Conservation (phyloP, 225 moss, liverwort and hornwort species). For the Pseudisothecium myosuroides region DNA sequence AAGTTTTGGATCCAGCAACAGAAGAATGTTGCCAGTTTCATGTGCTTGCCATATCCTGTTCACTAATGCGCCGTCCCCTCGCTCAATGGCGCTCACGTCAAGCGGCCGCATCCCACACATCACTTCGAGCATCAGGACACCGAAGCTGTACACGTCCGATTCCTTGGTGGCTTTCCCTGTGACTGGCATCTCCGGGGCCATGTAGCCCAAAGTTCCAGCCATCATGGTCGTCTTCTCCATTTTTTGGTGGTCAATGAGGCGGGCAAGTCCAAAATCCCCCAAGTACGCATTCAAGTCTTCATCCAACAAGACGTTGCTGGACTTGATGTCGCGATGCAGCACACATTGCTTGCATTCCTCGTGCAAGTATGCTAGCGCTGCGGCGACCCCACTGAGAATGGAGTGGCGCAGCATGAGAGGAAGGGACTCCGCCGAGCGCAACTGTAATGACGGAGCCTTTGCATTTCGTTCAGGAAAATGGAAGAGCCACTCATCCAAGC, state of each 20-base stretch:
- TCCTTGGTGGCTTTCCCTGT: slow-evolving; percentile 15
- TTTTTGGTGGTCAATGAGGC: slow-evolving; percentile 1
- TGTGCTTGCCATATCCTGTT: background rate
- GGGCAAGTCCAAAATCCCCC: slow-evolving; percentile 23
- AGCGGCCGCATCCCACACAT: background rate
- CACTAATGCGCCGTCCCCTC: background rate
- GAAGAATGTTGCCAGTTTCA: background rate
- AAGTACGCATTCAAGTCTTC: slow-evolving; percentile 7
- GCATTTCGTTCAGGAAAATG: background rate
- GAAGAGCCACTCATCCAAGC: slow-evolving; percentile 40
- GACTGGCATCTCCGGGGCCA: background rate
- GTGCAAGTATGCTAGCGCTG: background rate
- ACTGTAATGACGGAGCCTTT: background rate
- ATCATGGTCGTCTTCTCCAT: slow-evolving; percentile 11
- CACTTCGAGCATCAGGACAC: background rate
- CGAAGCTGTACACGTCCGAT: slow-evolving; percentile 16
- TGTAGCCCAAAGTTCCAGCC: slow-evolving; percentile 9
- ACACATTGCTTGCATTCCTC: slow-evolving; percentile 21
- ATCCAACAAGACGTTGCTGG: slow-evolving; percentile 30
- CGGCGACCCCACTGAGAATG: slow-evolving; percentile 3
- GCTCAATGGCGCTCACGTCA: background rate
- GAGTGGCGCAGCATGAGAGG: background rate
- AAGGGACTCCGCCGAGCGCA: background rate
- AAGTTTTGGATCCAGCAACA: background rate
- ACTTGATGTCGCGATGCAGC: slow-evolving; percentile 27